These are phyloP conservation scores for Cordyceps cateniannulata DNA, from an alignment of 2,329 filamentous ascomycete species.

Conservation along the genomic window DNA sequence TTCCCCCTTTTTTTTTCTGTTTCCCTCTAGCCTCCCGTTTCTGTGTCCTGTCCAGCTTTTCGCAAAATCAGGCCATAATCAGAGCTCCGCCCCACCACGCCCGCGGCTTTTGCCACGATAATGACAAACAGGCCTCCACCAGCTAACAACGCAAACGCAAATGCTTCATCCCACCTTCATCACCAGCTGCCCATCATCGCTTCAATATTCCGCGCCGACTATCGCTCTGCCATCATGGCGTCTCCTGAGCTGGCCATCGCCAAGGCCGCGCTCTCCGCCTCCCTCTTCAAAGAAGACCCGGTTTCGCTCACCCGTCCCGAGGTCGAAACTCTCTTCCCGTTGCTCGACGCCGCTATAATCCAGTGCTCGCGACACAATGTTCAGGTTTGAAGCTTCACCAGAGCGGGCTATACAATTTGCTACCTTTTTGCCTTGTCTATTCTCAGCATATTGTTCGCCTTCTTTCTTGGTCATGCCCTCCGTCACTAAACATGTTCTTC, in stretches of 20 bases:
- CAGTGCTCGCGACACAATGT: slow-evolving; percentile 75
- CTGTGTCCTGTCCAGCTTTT: neutral
- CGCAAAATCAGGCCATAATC: slow-evolving; percentile 6
- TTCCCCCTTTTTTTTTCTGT: neutral
- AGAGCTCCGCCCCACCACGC: slow-evolving; percentile 2
- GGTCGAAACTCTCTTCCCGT: slow-evolving; percentile 61
- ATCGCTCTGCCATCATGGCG: slow-evolving; percentile 43
- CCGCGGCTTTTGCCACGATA: slow-evolving; percentile 12
- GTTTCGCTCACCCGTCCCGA: slow-evolving; percentile 59
- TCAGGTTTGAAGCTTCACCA: slow-evolving; percentile 64
- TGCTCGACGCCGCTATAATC: slow-evolving; percentile 57
- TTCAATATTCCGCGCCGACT: neutral
- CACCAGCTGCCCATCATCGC: neutral
- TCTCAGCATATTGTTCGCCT: neutral
- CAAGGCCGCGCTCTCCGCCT: slow-evolving; percentile 70
- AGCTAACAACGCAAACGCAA: neutral
- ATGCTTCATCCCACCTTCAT: neutral
- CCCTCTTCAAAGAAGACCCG: slow-evolving; percentile 70
- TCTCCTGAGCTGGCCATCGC: slow-evolving; percentile 67
- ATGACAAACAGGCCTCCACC: neutral
- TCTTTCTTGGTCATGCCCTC: neutral
- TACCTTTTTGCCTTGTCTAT: neutral
- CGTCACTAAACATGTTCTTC: slow-evolving; percentile 12
- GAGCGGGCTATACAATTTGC: neutral
- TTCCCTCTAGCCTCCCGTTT: neutral